phyloP scores from a whole-genome alignment of 192 early-diverging fungal species.

The Gaertneriomyces sp. region DNA sequence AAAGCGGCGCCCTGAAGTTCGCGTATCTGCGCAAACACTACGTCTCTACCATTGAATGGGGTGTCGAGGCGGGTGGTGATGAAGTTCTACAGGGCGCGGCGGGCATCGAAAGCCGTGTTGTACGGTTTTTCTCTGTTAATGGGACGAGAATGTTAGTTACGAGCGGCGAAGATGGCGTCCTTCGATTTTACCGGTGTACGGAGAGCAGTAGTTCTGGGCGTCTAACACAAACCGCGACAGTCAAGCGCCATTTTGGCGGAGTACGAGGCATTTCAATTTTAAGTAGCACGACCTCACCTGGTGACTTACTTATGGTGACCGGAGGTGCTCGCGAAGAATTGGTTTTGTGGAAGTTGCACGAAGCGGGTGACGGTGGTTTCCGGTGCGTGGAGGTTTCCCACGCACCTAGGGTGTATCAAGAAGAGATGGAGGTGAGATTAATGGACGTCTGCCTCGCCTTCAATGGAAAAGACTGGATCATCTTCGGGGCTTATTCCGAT shows the following conservation, averaged over 20 bases:
- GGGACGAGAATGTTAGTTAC: constrained; percentile 10
- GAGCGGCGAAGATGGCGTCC: constrained; percentile 35
- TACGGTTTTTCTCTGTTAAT: constrained; percentile 38
- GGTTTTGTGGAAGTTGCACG: constrained; percentile 58
- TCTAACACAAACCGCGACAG: neutral
- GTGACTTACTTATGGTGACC: constrained; percentile 43
- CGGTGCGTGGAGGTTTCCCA: constrained; percentile 46
- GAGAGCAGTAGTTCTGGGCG: neutral
- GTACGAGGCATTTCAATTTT: constrained; percentile 47
- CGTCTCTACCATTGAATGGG: constrained; percentile 27
- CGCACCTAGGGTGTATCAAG: constrained; percentile 44
- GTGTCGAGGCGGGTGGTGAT: constrained; percentile 34
- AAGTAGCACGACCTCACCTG: constrained; percentile 3
- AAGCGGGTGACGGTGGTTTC: constrained; percentile 18
- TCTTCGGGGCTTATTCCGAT: constrained; percentile 75
- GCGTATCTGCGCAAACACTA: constrained; percentile 57
- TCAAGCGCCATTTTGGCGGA: constrained; percentile 53
- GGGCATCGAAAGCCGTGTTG: constrained; percentile 59
- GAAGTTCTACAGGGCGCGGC: constrained; percentile 56
- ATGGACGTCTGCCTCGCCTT: constrained; percentile 57
- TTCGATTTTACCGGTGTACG: constrained; percentile 23
- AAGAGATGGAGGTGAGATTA: constrained; percentile 64
- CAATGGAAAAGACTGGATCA: neutral
- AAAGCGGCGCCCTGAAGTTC: constrained; percentile 45
- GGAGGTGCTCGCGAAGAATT: constrained; percentile 64